Conservation (phyloP, 768 basidiomycete species). For the Lepiota subincarnata region DNA sequence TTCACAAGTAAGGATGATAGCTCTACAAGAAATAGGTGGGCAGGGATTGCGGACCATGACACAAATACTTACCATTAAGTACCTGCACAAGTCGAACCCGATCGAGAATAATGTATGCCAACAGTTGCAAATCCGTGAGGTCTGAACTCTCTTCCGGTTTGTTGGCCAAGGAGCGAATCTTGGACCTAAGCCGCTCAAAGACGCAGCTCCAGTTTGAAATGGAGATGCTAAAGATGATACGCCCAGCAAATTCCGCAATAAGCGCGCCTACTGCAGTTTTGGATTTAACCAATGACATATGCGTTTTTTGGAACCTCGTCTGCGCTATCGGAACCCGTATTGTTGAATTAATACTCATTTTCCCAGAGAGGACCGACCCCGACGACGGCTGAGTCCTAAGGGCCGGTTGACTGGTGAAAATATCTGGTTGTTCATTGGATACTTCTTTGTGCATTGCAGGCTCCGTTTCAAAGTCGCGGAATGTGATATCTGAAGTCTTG, state of each 20-base stretch:
- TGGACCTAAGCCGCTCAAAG: conserved; percentile 60
- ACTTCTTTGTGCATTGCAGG: conserved; percentile 37
- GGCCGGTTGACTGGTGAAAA: conserved; percentile 12
- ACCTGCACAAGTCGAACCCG: conserved; percentile 62
- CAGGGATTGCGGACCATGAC: conserved; percentile 1
- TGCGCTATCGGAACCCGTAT: conserved; percentile 36
- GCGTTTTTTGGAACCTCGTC: conserved; percentile 56
- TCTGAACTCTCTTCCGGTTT: conserved; percentile 47
- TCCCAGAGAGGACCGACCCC: conserved; percentile 33
- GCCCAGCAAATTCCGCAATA: conserved; percentile 69
- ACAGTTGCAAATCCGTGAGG: conserved; percentile 68
- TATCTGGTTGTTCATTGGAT: conserved; percentile 6
- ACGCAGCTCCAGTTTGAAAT: conserved; percentile 85
- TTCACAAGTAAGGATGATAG: conserved; percentile 78
- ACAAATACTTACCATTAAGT: conserved; percentile 51
- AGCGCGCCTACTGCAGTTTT: conserved; percentile 52
- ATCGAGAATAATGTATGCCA: conserved; percentile 77
- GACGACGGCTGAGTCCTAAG: conserved; percentile 42
- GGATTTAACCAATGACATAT: conserved; percentile 55
- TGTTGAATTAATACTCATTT: conserved; percentile 34
- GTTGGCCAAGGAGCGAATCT: conserved; percentile 62
- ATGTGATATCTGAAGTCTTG: conserved; percentile 56
- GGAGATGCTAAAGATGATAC: conserved; percentile 82
- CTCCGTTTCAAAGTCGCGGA: conserved; percentile 61
- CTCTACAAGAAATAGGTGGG: conserved; percentile 39